A percentile compares a stretch with the other conserved stretches of the same genome.
Evolutionary conservation across 768 basidiomycete species (phyloP).

Genomic region (Scleroderma citrinum): DNA sequence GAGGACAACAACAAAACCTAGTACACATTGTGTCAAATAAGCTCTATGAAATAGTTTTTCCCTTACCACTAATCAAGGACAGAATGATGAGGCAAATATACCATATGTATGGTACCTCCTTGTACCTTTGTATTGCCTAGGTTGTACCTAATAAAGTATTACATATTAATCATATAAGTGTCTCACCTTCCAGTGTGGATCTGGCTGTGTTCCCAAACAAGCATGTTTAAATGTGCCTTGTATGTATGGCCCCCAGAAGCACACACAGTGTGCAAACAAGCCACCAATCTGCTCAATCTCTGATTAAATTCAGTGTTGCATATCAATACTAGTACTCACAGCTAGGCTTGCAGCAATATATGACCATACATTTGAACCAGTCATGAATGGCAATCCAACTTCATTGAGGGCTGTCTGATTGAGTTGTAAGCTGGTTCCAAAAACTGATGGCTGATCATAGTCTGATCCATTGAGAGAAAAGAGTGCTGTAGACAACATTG

Average conservation of each 20-base stretch:
- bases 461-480: constrained; percentile 49
- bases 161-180: neutral
- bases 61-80: constrained; percentile 50
- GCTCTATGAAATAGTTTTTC: no score
- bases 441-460: constrained; percentile 52
- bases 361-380: constrained; percentile 51
- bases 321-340: constrained; percentile 29
- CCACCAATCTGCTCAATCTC: constrained; percentile 46
- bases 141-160: neutral
- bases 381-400: constrained; percentile 43
- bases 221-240: constrained; percentile 45
- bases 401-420: constrained; percentile 49
- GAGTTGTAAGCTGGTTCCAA: constrained; percentile 45
- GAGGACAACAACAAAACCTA: constrained; percentile 50
- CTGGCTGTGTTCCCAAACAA: constrained; percentile 40
- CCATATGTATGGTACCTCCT: constrained; percentile 60
- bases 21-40: neutral
- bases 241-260: constrained; percentile 55
- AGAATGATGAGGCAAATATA: constrained; percentile 43
- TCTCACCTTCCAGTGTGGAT: constrained; percentile 49
- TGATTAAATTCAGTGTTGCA: neutral
- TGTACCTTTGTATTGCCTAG: constrained; percentile 52
- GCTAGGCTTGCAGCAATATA: constrained; percentile 45
- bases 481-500: constrained; percentile 56
- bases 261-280: constrained; percentile 47